Percentiles rank a stretch among this genome's conserved stretches.
Conservation (phyloP, 2,329 filamentous ascomycete species). For the Cercospora sp. region DNA sequence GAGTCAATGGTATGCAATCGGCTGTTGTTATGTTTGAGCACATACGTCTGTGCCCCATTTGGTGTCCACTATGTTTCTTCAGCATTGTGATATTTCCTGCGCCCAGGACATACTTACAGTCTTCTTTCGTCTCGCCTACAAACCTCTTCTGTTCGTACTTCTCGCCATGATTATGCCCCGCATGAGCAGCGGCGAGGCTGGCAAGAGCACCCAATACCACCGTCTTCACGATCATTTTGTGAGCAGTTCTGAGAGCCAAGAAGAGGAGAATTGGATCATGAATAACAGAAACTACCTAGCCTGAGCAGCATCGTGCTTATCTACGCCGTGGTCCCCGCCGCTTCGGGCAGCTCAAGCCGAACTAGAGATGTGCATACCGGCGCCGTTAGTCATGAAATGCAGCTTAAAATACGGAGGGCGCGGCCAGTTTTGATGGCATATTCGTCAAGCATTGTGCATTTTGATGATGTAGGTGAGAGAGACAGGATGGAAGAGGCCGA, state of each 20-base stretch:
- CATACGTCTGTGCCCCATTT: constrained; percentile 34
- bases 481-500: neutral
- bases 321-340: constrained; percentile 16
- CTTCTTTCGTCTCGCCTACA: constrained; percentile 32
- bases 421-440: neutral
- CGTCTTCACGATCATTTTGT: neutral
- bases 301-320: constrained; percentile 19
- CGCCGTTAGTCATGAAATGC: constrained; percentile 12
- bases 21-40: neutral
- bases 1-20: neutral
- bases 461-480: neutral
- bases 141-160: constrained; percentile 27
- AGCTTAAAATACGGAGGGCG: neutral
- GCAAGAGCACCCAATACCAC: neutral
- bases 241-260: neutral
- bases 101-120: constrained; percentile 8
- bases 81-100: neutral
- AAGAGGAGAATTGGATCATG: neutral
- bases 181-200: constrained; percentile 15
- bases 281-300: constrained; percentile 20
- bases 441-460: neutral
- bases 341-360: constrained; percentile 15
- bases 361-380: constrained; percentile 7
- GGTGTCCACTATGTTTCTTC: constrained; percentile 23
- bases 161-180: constrained; percentile 19